Base-by-base conservation (phyloP, 2,329 filamentous ascomycete genomes). In the Trichothecium roseum region DNA sequence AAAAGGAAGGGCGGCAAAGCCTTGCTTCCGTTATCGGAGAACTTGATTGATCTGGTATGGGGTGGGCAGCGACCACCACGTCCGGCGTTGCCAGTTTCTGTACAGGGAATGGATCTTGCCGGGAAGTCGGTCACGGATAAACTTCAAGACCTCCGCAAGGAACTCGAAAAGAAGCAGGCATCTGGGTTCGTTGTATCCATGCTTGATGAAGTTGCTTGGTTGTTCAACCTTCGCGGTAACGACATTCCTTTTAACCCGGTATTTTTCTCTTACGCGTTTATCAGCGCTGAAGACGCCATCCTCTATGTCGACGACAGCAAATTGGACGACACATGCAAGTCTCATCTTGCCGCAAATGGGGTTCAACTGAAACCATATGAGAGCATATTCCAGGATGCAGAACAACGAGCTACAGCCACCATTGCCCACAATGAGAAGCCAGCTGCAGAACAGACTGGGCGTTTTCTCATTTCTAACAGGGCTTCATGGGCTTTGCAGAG, bases 241-340 rank as follows among this genome's bases (percentile, higher is more conserved):
- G 91, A 96, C 54, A 96, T 98, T 45, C 85, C 87, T 0, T 98
- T 91, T 64, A 98, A 98, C 54, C 91, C 91, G 0, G 91, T 98
- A 34, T 96, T 98, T 67, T 96, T 96, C 62, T 91, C 89, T 13
- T 98, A 96, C 51, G 89, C 89, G 30, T 73, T 91, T 29, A 66
- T 98, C 42, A 96, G 91, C 3, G 76, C 79, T 2, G 78, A 69
- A 9, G 67, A 75, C 2, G 84, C 81, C 17, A 87, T 79, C 2
- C 69, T 98, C 5, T 98, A 95, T 51, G 67, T 96, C 39, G 83
- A 96, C 51, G 72, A 79, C 10, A 71, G 74, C 12, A 94, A 95
- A 57, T 61, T 96, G 18, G 77, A 70, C 24, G 62, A 71, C 3
- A 75, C 84, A 33, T 80, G 77, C 38, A 76, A 73, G 46, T 65